Evolutionary conservation across 257 asterid genomes (phyloP).

Genomic region (Salvia rosmarinus): DNA sequence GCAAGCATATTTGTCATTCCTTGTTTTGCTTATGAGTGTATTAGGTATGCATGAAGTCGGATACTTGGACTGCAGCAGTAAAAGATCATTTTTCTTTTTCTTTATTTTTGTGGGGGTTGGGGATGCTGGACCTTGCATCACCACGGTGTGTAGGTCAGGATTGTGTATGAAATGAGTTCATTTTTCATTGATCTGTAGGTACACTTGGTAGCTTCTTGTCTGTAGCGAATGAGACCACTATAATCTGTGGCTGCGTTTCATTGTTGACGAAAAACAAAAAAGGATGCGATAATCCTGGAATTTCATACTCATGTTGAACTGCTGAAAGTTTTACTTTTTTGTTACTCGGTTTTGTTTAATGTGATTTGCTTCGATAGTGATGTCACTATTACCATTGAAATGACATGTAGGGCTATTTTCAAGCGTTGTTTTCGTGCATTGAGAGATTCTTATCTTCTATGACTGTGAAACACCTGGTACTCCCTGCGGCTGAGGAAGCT

Average conservation of each 20-base stretch:
- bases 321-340: neutral
- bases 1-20: neutral
- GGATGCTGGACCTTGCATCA: neutral
- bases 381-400: slow-evolving; percentile 18
- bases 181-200: neutral
- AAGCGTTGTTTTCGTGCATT: slow-evolving; percentile 81
- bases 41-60: too few species aligned
- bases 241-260: neutral
- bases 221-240: neutral
- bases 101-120: neutral
- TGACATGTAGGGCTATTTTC: slow-evolving; percentile 81
- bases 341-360: neutral
- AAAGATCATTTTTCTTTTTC: neutral
- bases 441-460: slow-evolving; percentile 74
- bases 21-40: too few species aligned
- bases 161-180: neutral
- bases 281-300: neutral
- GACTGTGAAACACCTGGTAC: slow-evolving; percentile 79
- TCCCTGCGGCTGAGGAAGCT: slow-evolving; percentile 98
- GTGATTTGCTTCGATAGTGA: neutral
- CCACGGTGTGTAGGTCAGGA: neutral
- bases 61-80: neutral
- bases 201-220: neutral
- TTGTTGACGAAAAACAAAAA: neutral
- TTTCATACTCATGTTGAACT: neutral